phyloP scores from a whole-genome alignment of 495 filamentous ascomycete genomes.

The Chaetomium cochliodes region DNA sequence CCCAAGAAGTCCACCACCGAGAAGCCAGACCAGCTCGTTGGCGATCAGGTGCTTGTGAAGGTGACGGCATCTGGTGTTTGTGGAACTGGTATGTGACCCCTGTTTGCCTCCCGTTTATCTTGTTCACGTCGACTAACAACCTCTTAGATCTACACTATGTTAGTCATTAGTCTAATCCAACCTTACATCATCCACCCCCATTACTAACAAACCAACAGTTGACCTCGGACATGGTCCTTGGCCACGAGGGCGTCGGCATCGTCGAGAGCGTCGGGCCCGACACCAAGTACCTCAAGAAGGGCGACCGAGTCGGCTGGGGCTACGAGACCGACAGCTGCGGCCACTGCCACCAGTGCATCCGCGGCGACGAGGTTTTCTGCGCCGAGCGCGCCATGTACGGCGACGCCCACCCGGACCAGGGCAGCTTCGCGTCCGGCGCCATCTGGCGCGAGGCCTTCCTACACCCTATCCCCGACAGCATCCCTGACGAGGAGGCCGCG shows the following conservation, averaged over 20 bases:
- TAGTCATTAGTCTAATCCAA: neutral
- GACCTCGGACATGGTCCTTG: slow-evolving; percentile 27
- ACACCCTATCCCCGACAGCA: slow-evolving; percentile 43
- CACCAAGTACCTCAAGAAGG: slow-evolving; percentile 55
- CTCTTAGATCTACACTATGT: slow-evolving; percentile 11
- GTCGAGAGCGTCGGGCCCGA: slow-evolving; percentile 53
- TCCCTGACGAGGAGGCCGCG: slow-evolving; percentile 47
- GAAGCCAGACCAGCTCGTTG: slow-evolving; percentile 9
- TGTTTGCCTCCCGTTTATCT: neutral
- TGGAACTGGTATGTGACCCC: slow-evolving; percentile 6
- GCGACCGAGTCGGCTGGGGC: slow-evolving; percentile 60
- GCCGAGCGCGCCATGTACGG: slow-evolving; percentile 22
- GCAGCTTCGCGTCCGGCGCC: slow-evolving; percentile 28
- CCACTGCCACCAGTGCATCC: slow-evolving; percentile 24
- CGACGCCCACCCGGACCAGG: slow-evolving; percentile 21
- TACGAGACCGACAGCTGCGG: slow-evolving; percentile 40
- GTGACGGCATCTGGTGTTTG: slow-evolving; percentile 12
- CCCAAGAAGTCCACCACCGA: slow-evolving; percentile 10
- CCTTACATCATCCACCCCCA: neutral
- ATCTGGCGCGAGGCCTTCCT: slow-evolving; percentile 38
- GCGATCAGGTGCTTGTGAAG: neutral
- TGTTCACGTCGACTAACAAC: neutral
- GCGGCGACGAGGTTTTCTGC: slow-evolving; percentile 29
- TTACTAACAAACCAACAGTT: slow-evolving; percentile 7
- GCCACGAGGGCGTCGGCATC: slow-evolving; percentile 53